Conservation (phyloP, 495 filamentous ascomycete species). For the Aspergillus sclerotiicarbonarius region DNA sequence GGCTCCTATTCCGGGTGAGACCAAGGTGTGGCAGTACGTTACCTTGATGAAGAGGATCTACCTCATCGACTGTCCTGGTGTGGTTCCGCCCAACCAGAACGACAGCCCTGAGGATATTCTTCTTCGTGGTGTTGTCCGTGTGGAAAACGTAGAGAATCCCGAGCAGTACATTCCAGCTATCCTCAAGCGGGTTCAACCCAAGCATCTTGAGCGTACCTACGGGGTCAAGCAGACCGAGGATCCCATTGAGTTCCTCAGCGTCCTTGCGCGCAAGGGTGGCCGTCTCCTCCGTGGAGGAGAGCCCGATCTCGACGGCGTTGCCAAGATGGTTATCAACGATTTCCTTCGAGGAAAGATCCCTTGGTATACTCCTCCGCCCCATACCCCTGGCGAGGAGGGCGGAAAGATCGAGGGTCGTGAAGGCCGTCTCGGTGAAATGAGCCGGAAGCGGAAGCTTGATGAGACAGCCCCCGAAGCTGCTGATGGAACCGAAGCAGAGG, state of each 20-base stretch:
- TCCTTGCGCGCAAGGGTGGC: conserved; percentile 84
- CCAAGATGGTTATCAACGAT: conserved; percentile 94
- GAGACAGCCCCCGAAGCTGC: conserved; percentile 34
- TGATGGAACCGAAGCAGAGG: conserved; percentile 22
- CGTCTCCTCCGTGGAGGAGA: conserved; percentile 85
- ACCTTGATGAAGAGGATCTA: conserved; percentile 97
- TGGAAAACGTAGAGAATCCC: conserved; percentile 93
- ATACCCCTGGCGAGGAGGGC: conserved; percentile 50
- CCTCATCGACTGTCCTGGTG: conserved; percentile 93
- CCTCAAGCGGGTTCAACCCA: conserved; percentile 72
- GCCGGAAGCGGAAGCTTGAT: conserved; percentile 52
- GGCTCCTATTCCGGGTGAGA: conserved; percentile 90
- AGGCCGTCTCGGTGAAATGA: conserved; percentile 64
- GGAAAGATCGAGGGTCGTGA: conserved; percentile 57
- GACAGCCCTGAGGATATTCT: conserved; percentile 86
- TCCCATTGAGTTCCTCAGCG: conserved; percentile 78
- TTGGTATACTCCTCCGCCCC: conserved; percentile 86
- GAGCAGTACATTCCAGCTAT: conserved; percentile 92
- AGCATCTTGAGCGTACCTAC: conserved; percentile 91
- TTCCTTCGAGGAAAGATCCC: conserved; percentile 93
- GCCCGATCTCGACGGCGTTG: conserved; percentile 87
- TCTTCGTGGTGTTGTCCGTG: conserved; percentile 86
- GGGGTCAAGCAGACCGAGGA: conserved; percentile 67
- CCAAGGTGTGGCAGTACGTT: conserved; percentile 97
- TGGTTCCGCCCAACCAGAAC: conserved; percentile 80